Conservation (phyloP, 2,329 filamentous ascomycete genomes). For the Pleurostoma richardsiae region DNA sequence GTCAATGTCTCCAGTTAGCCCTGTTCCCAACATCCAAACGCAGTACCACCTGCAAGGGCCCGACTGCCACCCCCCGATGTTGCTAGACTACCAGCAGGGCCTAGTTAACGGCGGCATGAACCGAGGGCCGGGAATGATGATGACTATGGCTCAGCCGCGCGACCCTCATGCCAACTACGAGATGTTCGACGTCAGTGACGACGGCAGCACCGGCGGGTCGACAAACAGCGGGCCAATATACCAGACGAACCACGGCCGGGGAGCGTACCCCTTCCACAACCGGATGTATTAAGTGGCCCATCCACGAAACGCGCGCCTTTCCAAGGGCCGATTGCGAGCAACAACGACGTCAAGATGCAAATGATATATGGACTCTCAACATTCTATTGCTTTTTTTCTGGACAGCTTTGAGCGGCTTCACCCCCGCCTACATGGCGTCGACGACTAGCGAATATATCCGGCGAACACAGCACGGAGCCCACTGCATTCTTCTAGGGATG, state of each 20-base stretch:
- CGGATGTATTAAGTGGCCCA: slow-evolving; percentile 32
- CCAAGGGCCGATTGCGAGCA: too few species aligned
- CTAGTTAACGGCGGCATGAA: slow-evolving; percentile 16
- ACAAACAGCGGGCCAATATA: slow-evolving; percentile 32
- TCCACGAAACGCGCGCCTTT: too few species aligned
- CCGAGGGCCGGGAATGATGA: neutral
- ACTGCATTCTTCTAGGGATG: too few species aligned
- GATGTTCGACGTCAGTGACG: slow-evolving; percentile 37
- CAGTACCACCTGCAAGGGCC: slow-evolving; percentile 13
- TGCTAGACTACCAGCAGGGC: slow-evolving; percentile 7
- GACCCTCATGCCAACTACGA: slow-evolving; percentile 31
- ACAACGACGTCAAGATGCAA: too few species aligned
- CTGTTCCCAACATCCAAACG: slow-evolving; percentile 18
- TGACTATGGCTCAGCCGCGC: slow-evolving; percentile 19
- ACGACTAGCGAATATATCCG: too few species aligned
- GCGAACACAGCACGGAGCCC: too few species aligned
- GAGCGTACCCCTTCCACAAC: slow-evolving; percentile 35
- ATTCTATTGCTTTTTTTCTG: too few species aligned
- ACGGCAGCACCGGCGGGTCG: slow-evolving; percentile 25
- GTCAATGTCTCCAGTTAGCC: slow-evolving; percentile 14
- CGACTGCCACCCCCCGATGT: neutral
- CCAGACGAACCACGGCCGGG: slow-evolving; percentile 34
- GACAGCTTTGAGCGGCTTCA: too few species aligned
- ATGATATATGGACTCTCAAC: too few species aligned
- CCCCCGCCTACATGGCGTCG: too few species aligned